A percentile compares a stretch with the other conserved stretches of the same genome.
Conservation (phyloP, 768 basidiomycete genomes). For the Serpula lacrymans region DNA sequence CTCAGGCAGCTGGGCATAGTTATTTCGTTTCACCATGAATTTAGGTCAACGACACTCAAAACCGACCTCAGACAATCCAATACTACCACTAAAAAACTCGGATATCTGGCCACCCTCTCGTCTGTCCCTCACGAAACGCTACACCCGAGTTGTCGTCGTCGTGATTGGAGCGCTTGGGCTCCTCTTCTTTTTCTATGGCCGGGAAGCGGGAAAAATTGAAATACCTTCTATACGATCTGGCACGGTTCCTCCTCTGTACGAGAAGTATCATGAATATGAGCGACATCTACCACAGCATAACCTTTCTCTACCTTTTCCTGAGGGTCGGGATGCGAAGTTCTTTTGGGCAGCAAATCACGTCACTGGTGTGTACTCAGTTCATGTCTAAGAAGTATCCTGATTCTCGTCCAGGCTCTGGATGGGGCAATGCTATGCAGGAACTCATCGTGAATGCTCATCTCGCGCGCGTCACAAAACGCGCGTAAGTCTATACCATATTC, state of each 20-base stretch:
- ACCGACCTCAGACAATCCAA: neutral
- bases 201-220: too few relatives aligned
- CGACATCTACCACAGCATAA: conserved; percentile 45
- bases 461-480: conserved; percentile 42
- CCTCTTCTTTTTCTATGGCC: conserved; percentile 1
- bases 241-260: conserved; percentile 44
- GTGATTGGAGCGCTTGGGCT: neutral
- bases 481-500: conserved; percentile 38
- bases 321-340: conserved; percentile 40
- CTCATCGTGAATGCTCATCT: conserved; percentile 50
- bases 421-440: conserved; percentile 63
- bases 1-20: too few relatives aligned
- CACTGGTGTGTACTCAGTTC: conserved; percentile 23
- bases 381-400: neutral
- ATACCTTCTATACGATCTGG: neutral
- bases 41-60: conserved; percentile 9
- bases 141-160: conserved; percentile 2
- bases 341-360: conserved; percentile 50
- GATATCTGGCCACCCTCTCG: conserved; percentile 4
- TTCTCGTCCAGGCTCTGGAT: conserved; percentile 42
- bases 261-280: conserved; percentile 41
- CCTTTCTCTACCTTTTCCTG: conserved; percentile 33
- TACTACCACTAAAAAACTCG: conserved; percentile 15
- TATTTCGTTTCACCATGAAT: conserved; percentile 7
- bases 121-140: conserved; percentile 7